Conservation (phyloP, 2,329 filamentous ascomycete species). For the Delphinella strobiligena region DNA sequence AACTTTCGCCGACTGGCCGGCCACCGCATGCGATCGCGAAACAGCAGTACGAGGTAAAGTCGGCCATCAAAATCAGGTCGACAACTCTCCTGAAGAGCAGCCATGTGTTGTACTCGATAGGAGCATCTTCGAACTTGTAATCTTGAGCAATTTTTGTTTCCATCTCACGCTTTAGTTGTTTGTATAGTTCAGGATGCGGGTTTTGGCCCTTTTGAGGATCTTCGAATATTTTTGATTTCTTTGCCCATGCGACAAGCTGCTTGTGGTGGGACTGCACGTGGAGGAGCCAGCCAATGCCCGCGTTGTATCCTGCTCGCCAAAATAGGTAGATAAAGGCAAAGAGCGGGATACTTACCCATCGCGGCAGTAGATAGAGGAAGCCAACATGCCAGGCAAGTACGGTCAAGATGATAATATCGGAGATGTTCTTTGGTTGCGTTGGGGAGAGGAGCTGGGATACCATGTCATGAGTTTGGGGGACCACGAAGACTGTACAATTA, state of each 20-base stretch:
- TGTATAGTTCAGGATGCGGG: slow-evolving; percentile 70
- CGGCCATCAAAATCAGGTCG: slow-evolving; percentile 96
- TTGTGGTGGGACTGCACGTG: slow-evolving; percentile 83
- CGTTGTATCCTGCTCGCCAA: slow-evolving; percentile 88
- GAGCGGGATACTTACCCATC: slow-evolving; percentile 55
- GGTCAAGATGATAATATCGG: slow-evolving; percentile 66
- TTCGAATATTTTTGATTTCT: slow-evolving; percentile 76
- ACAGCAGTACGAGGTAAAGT: slow-evolving; percentile 92
- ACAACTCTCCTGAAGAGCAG: slow-evolving; percentile 89
- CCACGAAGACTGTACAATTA: slow-evolving; percentile 66
- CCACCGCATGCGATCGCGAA: slow-evolving; percentile 84
- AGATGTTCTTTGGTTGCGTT: slow-evolving; percentile 87
- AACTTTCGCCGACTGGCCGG: slow-evolving; percentile 59
- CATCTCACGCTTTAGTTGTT: slow-evolving; percentile 74
- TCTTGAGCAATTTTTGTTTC: slow-evolving; percentile 90
- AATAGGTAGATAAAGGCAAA: slow-evolving; percentile 80
- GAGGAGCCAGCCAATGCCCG: slow-evolving; percentile 82
- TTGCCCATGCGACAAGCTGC: slow-evolving; percentile 76
- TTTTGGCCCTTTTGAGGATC: slow-evolving; percentile 69
- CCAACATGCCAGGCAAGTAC: slow-evolving; percentile 67
- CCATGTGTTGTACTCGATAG: slow-evolving; percentile 98
- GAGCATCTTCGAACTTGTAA: slow-evolving; percentile 85
- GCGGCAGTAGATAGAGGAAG: slow-evolving; percentile 61
- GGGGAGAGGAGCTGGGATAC: slow-evolving; percentile 93
- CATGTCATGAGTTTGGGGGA: slow-evolving; percentile 97